Evolutionary conservation across 768 basidiomycete species (phyloP).

Genomic region (Macrocybe gigantea): DNA sequence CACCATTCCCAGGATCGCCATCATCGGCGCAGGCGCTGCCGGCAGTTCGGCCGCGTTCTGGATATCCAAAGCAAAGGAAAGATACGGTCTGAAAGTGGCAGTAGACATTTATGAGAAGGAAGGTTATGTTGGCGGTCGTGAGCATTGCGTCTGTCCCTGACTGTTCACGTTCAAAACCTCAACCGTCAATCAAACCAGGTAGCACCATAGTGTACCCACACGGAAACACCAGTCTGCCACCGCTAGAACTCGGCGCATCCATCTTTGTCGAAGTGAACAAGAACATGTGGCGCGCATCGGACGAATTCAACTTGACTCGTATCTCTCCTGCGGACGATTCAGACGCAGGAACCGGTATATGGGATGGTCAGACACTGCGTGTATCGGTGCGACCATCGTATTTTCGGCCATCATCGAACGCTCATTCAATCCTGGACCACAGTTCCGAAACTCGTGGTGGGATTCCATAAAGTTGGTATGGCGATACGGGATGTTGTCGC

Average conservation of each 20-base stretch:
- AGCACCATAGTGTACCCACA: conserved; percentile 77
- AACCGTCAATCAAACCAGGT: conserved; percentile 36
- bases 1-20: conserved; percentile 57
- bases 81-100: conserved; percentile 62
- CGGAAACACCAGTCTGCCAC: conserved; percentile 46
- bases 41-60: conserved; percentile 83
- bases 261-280: conserved; percentile 79
- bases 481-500: conserved; percentile 69
- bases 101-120: conserved; percentile 82
- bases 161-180: conserved; percentile 1
- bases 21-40: conserved; percentile 88
- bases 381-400: conserved; percentile 42
- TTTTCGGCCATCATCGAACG: background rate
- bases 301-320: conserved; percentile 71
- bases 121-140: conserved; percentile 79
- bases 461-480: conserved; percentile 68
- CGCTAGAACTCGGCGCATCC: conserved; percentile 82
- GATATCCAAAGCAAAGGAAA: conserved; percentile 72
- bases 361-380: conserved; percentile 77
- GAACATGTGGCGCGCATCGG: conserved; percentile 64
- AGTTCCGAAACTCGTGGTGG: conserved; percentile 61
- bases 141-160: conserved; percentile 27
- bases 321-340: conserved; percentile 39
- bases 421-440: conserved; percentile 3
- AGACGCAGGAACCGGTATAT: conserved; percentile 60